Conservation (phyloP, 2,329 filamentous ascomycete genomes). For the Fusarium sp. region DNA sequence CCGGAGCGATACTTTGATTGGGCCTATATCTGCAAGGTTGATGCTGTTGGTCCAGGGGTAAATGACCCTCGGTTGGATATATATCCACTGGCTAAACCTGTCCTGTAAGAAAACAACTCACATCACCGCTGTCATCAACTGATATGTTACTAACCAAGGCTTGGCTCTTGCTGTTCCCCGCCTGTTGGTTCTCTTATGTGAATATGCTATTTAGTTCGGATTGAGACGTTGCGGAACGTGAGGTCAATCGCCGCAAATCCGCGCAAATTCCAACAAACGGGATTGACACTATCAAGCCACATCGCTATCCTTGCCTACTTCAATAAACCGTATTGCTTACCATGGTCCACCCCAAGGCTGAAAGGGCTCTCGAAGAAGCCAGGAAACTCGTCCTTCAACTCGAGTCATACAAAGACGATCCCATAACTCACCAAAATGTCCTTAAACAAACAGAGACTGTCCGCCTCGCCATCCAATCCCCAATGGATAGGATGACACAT, state of each 20-base stretch:
- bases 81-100: constrained; percentile 11
- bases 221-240: background rate
- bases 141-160: background rate
- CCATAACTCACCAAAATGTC: constrained; percentile 39
- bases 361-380: constrained; percentile 47
- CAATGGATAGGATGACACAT: constrained; percentile 46
- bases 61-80: background rate
- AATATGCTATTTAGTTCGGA: constrained; percentile 15
- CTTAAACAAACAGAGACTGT: constrained; percentile 45
- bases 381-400: constrained; percentile 45
- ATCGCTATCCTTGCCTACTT: fast-evolving
- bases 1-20: constrained; percentile 1
- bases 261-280: background rate
- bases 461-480: constrained; percentile 44
- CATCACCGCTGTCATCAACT: background rate
- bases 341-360: constrained; percentile 44
- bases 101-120: background rate
- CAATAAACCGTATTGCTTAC: background rate
- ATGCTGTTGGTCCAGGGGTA: background rate
- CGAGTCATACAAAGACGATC: constrained; percentile 44
- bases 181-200: constrained; percentile 8
- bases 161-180: constrained; percentile 21
- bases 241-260: background rate
- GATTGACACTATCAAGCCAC: background rate
- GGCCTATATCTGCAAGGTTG: background rate